Evolutionary conservation across 1,284 basidiomycete genomes (phyloP), one percentile per base, ranked within the genome.

Genomic region (Rhodotorula sp.): DNA sequence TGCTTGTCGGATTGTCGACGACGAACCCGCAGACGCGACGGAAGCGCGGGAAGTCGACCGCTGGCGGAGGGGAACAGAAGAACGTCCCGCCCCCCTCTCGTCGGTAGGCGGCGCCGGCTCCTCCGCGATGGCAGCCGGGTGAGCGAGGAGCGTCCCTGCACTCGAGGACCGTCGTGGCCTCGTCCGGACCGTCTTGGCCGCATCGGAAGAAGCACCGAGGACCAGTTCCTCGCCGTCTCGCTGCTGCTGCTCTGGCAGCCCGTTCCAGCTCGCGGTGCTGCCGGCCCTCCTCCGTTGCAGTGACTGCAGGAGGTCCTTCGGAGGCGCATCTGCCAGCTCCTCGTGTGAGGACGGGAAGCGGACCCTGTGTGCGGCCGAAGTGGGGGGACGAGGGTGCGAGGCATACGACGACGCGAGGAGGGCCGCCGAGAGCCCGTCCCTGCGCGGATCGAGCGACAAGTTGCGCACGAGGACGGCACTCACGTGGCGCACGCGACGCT

Each of bases 401-500:
- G 2, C 86, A 86, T 70, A 7, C 85, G 56, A 7, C 42, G 19
- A 42, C 61, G 63, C 42, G 49, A 27, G 7, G 86, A 66, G 67
- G 27, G 60, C 52, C 44, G 34, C 57, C 44, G 60, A 56, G 58
- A 56, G 69, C 44, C 21, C 17, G 81, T 92, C 91, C 52, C 90
- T 87, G 55, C 86, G 85, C 53, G 91, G 90, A 79, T 90, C 91
- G 3, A 90, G 90, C 17, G 91, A 90, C 54, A 93, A 83, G 78
- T 93, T 92, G 72, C 88, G 87, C 73, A 93, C 84, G 82, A 91
- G 88, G 68, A 93, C 84, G 50, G 87, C 85, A 59, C 86, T 85
- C 63, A 93, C 85, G 82, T 92, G 90, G 74, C 90, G 87, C 72
- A 91, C 83, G 53, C 89, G 88, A 77, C 87, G 87, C 87, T 91